Evolutionary conservation across 768 basidiomycete species (phyloP), one percentile per base, ranked within the genome.

Genomic region (Termitomyces sp.): DNA sequence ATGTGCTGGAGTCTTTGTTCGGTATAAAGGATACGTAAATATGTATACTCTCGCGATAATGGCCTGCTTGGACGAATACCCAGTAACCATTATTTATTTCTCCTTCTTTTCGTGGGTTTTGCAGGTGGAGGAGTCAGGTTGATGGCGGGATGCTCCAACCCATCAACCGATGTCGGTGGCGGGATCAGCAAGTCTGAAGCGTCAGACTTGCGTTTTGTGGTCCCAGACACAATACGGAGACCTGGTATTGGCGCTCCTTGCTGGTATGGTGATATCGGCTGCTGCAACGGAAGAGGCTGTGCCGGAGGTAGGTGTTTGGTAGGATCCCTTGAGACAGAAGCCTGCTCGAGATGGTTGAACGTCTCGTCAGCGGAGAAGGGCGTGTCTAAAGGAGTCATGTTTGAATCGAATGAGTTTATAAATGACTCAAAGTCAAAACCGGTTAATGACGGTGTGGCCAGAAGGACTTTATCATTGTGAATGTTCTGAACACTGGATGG

Each of bases 371-470:
- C 42, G 2, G 59, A 44, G 47, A 54, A 56, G 3, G 34, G 9
- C 20, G 52, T 29, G 29, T 60, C 55, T 18, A 44, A n/a, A 31
- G 51, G 16, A 26, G 46, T 39, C n/a, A 42, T 46, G 31, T 16
- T 46, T 5, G 46, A 26, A 29, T 42, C 47, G 26, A 62, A 62
- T 9, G 59, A 52, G 42, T 62, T 58, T 6, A 64, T 39, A 15
- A 64, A 64, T 5, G 64, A 60, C 42, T 62, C 61, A 34, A 64
- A 62, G 31, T 62, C 63, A 22, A 64, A 64, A 2, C 49, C 47
- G 5, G 6, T 28, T n/a, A 34, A 48, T 22, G 37, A n/a, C 13
- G 56, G 26, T 20, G 57, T 7, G 16, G 33, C 28, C 7, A 28
- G 28, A 10, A 46, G 34, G 4, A 47, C 16, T 18, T 60, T 28